These are phyloP conservation scores for Onygenales sp. DNA, from an alignment of 2,329 filamentous ascomycete species.

Conservation along the genomic window DNA sequence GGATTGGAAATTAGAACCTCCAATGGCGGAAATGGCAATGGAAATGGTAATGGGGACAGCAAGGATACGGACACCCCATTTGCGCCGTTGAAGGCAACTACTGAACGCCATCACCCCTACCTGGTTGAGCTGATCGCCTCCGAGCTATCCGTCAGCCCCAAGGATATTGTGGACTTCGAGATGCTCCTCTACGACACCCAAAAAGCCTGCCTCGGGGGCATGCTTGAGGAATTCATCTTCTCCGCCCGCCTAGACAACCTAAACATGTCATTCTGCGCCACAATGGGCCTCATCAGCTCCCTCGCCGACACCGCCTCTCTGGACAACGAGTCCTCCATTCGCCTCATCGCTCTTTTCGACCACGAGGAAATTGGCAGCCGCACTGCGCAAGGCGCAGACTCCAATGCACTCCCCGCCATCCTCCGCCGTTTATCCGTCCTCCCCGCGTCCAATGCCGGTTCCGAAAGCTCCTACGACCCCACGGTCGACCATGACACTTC, in stretches of 20 bases:
- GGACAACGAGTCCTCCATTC: constrained; percentile 69
- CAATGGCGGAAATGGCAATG: constrained; percentile 35
- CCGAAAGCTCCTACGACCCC: too few species aligned
- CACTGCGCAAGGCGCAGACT: constrained; percentile 88
- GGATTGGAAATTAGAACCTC: constrained; percentile 23
- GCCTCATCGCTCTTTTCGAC: constrained; percentile 90
- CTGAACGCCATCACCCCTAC: constrained; percentile 79
- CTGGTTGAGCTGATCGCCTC: constrained; percentile 76
- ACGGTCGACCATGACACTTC: constrained; percentile 40
- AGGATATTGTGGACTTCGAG: constrained; percentile 84
- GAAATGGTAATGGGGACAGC: constrained; percentile 15
- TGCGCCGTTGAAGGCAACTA: constrained; percentile 65
- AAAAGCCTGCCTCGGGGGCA: constrained; percentile 74
- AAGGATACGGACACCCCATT: constrained; percentile 37
- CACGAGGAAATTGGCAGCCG: constrained; percentile 94
- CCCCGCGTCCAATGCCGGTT: constrained; percentile 35
- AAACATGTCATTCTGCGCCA: constrained; percentile 90
- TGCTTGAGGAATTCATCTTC: constrained; percentile 92
- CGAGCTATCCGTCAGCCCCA: constrained; percentile 60
- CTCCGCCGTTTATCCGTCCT: constrained; percentile 78
- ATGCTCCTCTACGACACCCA: constrained; percentile 96
- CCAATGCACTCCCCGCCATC: constrained; percentile 79
- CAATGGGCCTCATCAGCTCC: constrained; percentile 76
- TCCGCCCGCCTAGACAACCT: constrained; percentile 93
- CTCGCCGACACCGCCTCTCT: constrained; percentile 55